These are phyloP conservation scores for Rhizophagus clarus DNA, from an alignment of 192 early-diverging fungal species.

Conservation along the genomic window DNA sequence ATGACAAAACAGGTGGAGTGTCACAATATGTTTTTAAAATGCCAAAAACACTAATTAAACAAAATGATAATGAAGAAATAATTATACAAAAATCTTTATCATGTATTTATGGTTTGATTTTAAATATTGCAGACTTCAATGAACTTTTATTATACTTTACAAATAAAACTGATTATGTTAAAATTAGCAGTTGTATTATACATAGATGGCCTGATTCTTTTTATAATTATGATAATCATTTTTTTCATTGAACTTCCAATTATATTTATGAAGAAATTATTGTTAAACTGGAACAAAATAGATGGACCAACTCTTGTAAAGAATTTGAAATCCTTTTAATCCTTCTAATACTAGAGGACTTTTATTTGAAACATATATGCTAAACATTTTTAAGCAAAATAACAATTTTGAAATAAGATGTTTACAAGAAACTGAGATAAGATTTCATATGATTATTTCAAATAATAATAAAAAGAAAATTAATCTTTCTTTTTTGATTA, in stretches of 20 bases:
- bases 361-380: slow-evolving; percentile 34
- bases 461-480: too few species aligned
- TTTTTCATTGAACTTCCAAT: too few species aligned
- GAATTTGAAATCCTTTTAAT: slow-evolving; percentile 27
- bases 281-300: slow-evolving; percentile 19
- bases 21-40: slow-evolving; percentile 7
- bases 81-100: slow-evolving; percentile 22
- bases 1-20: slow-evolving; percentile 14
- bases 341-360: slow-evolving; percentile 21
- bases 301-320: slow-evolving; percentile 16
- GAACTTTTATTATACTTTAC: slow-evolving; percentile 30
- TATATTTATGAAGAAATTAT: too few species aligned
- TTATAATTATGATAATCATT: too few species aligned
- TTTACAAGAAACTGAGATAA: too few species aligned
- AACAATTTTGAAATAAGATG: too few species aligned
- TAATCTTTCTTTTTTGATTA: too few species aligned
- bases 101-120: slow-evolving; percentile 24
- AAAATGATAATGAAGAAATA: not conserved
- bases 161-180: slow-evolving; percentile 12
- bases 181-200: too few species aligned
- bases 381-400: slow-evolving; percentile 11
- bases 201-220: too few species aligned
- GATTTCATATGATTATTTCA: too few species aligned
- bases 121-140: slow-evolving; percentile 14
- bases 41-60: slow-evolving; percentile 12